Evolutionary conservation across 2,329 filamentous ascomycete species (phyloP).

Genomic region (Ceratocystis destructans): DNA sequence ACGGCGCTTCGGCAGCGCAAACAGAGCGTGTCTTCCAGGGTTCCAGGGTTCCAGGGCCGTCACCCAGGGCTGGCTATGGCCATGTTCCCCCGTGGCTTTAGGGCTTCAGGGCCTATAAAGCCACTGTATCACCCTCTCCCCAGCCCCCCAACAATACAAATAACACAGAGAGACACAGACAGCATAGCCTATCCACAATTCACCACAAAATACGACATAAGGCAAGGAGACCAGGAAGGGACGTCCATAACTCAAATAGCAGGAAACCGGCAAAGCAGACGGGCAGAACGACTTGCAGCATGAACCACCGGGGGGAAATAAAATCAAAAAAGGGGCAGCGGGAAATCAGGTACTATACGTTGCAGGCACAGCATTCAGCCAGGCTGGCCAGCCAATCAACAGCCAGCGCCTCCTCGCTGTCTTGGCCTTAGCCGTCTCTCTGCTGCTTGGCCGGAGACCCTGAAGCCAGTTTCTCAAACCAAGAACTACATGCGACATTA

Average conservation of each 20-base stretch:
- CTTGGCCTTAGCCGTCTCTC: background rate
- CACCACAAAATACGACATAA: too few relatives aligned
- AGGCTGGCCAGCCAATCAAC: background rate
- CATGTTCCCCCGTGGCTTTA: background rate
- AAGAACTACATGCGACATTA: background rate
- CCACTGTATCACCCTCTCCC: background rate
- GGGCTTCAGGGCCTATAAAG: background rate
- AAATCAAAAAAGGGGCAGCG: background rate
- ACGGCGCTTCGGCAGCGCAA: background rate
- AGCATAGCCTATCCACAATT: too few relatives aligned
- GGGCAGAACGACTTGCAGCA: too few relatives aligned
- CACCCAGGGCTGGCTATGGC: too few relatives aligned
- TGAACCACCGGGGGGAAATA: background rate
- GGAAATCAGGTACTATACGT: background rate
- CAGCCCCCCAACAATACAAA: background rate
- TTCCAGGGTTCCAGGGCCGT: background rate
- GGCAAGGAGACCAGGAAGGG: too few relatives aligned
- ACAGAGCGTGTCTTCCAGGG: background rate
- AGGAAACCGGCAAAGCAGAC: too few relatives aligned
- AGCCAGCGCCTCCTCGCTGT: background rate
- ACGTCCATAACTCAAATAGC: too few relatives aligned
- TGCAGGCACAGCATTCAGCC: too few relatives aligned
- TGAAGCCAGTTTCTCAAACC: slow-evolving; percentile 2
- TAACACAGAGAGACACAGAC: background rate
- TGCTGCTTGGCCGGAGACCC: background rate